Conservation (phyloP, 768 basidiomycete genomes). For the Cyclocybe aegerita region DNA sequence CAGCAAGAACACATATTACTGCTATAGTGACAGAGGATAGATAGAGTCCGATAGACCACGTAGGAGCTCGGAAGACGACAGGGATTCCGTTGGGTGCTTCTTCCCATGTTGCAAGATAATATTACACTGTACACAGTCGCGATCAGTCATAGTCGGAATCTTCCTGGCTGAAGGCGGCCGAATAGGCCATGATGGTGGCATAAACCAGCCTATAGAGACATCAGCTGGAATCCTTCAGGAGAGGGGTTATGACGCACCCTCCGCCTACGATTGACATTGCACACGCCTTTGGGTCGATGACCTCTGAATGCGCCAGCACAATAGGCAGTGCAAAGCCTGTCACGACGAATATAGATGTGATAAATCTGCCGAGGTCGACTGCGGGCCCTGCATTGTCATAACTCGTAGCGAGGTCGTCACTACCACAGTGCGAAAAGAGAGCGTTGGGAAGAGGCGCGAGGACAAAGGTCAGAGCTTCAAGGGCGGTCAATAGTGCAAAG, state of each 20-base stretch:
- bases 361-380: conserved; percentile 91
- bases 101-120: not conserved
- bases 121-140: conserved; percentile 6
- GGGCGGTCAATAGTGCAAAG: conserved; percentile 1
- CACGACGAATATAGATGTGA: conserved; percentile 87
- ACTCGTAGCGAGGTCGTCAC: conserved; percentile 82
- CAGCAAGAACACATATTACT: conserved; percentile 41
- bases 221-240: conserved; percentile 1
- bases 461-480: conserved; percentile 86
- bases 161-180: conserved; percentile 79
- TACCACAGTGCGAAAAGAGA: conserved; percentile 88
- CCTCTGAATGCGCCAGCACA: conserved; percentile 86
- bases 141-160: conserved; percentile 76
- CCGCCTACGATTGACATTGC: conserved; percentile 96
- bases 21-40: conserved; percentile 22
- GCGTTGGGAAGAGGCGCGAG: conserved; percentile 96
- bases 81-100: not conserved
- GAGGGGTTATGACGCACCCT: conserved; percentile 50
- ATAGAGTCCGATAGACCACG: conserved; percentile 1
- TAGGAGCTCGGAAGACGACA: not conserved
- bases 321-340: conserved; percentile 93
- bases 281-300: conserved; percentile 83
- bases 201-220: conserved; percentile 65
- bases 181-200: conserved; percentile 87
- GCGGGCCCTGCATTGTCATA: conserved; percentile 64